phyloP scores from a whole-genome alignment of 768 basidiomycete genomes.

The Mycena capillaripes region DNA sequence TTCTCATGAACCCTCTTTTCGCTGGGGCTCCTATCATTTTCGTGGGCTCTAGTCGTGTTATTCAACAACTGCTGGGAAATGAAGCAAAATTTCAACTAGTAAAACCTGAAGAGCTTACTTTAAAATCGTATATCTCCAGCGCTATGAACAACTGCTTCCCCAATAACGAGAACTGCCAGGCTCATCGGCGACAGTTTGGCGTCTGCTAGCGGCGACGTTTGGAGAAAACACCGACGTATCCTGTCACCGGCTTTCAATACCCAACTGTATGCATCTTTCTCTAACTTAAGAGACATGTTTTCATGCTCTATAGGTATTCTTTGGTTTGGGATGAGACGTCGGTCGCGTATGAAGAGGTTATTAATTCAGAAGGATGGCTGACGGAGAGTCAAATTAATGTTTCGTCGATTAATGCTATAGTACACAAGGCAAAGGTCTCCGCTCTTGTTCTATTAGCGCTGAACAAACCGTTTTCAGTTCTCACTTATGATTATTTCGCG shows the following conservation, averaged over 20 bases:
- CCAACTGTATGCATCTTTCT: slow-evolving; percentile 8
- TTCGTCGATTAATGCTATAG: not conserved
- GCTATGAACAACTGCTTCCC: not conserved
- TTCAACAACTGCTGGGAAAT: slow-evolving; percentile 17
- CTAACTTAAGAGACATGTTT: not conserved
- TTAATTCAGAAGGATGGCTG: slow-evolving; percentile 11
- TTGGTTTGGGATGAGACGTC: slow-evolving; percentile 12
- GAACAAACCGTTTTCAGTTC: not conserved
- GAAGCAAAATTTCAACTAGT: slow-evolving; percentile 18
- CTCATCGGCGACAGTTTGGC: slow-evolving; percentile 14
- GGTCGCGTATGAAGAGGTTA: slow-evolving; percentile 12
- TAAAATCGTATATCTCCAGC: slow-evolving; percentile 1
- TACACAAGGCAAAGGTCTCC: not conserved
- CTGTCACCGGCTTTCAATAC: slow-evolving; percentile 18
- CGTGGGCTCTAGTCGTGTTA: slow-evolving; percentile 17
- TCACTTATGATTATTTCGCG: slow-evolving; percentile 16
- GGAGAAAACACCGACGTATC: slow-evolving; percentile 12
- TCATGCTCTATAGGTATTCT: not conserved
- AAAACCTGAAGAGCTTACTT: slow-evolving; percentile 19
- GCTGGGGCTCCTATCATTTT: slow-evolving; percentile 13
- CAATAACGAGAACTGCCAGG: not conserved
- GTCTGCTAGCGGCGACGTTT: slow-evolving; percentile 12
- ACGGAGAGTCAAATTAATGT: slow-evolving; percentile 8
- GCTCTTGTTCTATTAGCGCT: not conserved
- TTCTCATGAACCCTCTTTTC: slow-evolving; percentile 17